Evolutionary conservation across 257 asterid species (phyloP).

Genomic region (Solanum gracilifrons): DNA sequence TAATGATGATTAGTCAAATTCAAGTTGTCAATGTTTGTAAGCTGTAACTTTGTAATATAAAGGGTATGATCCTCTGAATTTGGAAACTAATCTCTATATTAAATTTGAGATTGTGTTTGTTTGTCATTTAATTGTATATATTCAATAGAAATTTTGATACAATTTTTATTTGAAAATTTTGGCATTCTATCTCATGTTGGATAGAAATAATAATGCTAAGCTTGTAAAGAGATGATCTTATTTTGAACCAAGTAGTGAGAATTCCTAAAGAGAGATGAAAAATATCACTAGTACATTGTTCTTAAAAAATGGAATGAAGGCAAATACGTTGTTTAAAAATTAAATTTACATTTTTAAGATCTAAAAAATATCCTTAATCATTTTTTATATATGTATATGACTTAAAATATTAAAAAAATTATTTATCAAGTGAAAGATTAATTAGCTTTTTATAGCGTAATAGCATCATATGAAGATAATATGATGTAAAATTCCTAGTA

Average conservation of each 20-base stretch:
- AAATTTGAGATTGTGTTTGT: not conserved
- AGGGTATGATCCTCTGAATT: not conserved
- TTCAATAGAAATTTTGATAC: not conserved
- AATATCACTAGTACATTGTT: not conserved
- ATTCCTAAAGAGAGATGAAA: not conserved
- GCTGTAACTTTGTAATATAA: not conserved
- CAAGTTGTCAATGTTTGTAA: not conserved
- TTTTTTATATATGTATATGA: not conserved
- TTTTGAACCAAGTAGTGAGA: not conserved
- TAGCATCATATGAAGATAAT: not conserved
- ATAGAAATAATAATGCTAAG: not conserved
- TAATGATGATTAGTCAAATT: not conserved
- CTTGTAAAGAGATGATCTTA: not conserved
- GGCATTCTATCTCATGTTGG: not conserved
- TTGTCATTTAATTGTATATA: not conserved
- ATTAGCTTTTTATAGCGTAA: not conserved
- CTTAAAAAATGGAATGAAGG: not conserved
- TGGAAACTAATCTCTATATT: not conserved
- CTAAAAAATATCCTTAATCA: not conserved
- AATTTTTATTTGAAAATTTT: not conserved
- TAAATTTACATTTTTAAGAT: not conserved
- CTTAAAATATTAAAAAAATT: not conserved
- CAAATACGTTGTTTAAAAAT: not conserved
- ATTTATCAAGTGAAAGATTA: not conserved
- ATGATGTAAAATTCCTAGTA: not conserved